Evolutionary conservation across 768 basidiomycete genomes (phyloP).

Genomic region (Lepiota subincarnata): DNA sequence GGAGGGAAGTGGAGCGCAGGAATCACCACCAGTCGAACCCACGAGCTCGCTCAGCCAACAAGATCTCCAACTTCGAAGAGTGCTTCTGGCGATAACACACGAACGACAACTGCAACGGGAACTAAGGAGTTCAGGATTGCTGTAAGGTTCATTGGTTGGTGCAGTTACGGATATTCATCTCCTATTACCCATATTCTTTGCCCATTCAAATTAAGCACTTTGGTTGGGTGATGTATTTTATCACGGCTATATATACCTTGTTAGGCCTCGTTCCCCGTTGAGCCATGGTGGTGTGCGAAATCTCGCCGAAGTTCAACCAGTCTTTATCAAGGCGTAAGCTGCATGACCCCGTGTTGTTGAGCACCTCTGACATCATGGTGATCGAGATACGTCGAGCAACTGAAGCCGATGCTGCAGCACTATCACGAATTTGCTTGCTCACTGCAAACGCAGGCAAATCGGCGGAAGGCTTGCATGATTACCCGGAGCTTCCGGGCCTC

Average conservation of each 20-base stretch:
- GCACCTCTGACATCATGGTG: conserved; percentile 32
- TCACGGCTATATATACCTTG: too few species aligned
- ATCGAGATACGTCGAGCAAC: conserved; percentile 49
- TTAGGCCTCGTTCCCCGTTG: too few species aligned
- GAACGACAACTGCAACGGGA: conserved; percentile 58
- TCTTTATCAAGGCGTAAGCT: not conserved
- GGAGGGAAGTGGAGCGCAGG: conserved; percentile 21
- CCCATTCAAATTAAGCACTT: not conserved
- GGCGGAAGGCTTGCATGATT: conserved; percentile 57
- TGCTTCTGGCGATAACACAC: conserved; percentile 43
- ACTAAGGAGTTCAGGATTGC: conserved; percentile 59
- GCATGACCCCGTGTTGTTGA: not conserved
- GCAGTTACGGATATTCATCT: not conserved
- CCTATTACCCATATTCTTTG: not conserved
- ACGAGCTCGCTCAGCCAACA: conserved; percentile 32
- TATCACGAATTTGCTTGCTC: conserved; percentile 71
- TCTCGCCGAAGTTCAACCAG: conserved; percentile 4
- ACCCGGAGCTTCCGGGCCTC: conserved; percentile 63
- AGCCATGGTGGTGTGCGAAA: not conserved
- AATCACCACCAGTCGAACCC: conserved; percentile 21
- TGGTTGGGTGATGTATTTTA: not conserved
- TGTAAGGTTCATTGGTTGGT: conserved; percentile 29
- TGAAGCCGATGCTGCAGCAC: conserved; percentile 46
- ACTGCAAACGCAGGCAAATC: conserved; percentile 70
- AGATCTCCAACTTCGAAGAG: conserved; percentile 40